phyloP scores from a whole-genome alignment of 805 yeast species.

The Cyberlindnera misumaiensis region DNA sequence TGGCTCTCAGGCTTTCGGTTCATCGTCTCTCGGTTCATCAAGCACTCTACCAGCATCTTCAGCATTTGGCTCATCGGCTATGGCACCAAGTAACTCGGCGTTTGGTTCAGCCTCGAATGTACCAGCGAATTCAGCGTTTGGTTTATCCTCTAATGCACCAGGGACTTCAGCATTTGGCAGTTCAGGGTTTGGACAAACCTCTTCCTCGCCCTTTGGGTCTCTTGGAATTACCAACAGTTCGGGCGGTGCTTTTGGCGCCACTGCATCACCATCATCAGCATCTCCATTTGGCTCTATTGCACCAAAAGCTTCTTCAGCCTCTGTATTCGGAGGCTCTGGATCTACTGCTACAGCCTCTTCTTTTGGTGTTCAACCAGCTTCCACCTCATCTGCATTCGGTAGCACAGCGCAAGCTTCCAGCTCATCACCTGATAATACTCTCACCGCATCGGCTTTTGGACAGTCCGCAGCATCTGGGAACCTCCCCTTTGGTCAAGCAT shows the following conservation, averaged over 20 bases:
- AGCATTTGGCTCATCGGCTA: constrained; percentile 14
- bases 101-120: constrained; percentile 3
- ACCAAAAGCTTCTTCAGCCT: no score
- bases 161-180: constrained; percentile 4
- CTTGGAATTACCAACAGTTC: not conserved
- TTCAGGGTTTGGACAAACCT: not conserved
- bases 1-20: constrained; percentile 2
- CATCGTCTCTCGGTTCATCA: no score
- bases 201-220: not conserved
- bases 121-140: not conserved
- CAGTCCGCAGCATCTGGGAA: no score
- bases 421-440: no score
- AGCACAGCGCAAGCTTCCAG: not conserved
- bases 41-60: constrained; percentile 11
- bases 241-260: not conserved
- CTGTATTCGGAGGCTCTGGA: no score
- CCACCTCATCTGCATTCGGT: constrained; percentile 8
- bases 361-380: constrained; percentile 6
- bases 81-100: constrained; percentile 9
- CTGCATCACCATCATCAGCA: no score
- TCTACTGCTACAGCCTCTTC: constrained; percentile 1
- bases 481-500: no score
- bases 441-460: no score
- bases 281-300: no score
- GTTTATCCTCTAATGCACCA: not conserved